phyloP scores from a whole-genome alignment of 169 alveolate species.

The Cryptosporidium tyzzeri region DNA sequence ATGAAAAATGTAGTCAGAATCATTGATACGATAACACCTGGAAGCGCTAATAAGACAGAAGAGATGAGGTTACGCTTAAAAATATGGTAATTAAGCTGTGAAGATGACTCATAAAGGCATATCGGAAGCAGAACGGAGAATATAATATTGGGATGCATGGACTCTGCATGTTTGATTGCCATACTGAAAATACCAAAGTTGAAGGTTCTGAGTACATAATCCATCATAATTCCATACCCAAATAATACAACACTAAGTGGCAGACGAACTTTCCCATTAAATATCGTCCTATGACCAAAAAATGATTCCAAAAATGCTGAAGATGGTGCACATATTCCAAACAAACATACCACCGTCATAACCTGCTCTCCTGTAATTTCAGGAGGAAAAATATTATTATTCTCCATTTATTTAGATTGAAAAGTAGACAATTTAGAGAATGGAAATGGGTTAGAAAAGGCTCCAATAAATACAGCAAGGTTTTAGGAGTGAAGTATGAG shows the following conservation, averaged over 20 bases:
- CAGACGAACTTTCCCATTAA: constrained; percentile 57
- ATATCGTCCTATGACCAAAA: constrained; percentile 55
- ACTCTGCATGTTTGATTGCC: constrained; percentile 65
- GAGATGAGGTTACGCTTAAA: constrained; percentile 54
- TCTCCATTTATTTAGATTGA: constrained; percentile 31
- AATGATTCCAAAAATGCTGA: constrained; percentile 71
- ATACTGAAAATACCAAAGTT: constrained; percentile 51
- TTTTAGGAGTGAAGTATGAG: neutral
- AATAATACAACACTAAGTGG: constrained; percentile 64
- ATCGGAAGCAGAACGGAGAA: constrained; percentile 72
- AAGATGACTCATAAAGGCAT: constrained; percentile 77
- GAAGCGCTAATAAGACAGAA: constrained; percentile 69
- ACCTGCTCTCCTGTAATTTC: constrained; percentile 71
- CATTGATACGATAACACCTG: constrained; percentile 75
- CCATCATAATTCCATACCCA: constrained; percentile 67
- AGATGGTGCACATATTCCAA: constrained; percentile 70
- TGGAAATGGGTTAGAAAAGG: neutral
- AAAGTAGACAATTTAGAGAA: neutral
- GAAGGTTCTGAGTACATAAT: constrained; percentile 45
- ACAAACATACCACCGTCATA: constrained; percentile 68
- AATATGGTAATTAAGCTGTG: constrained; percentile 72
- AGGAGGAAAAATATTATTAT: constrained; percentile 20
- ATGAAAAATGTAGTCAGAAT: constrained; percentile 77
- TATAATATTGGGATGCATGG: constrained; percentile 74
- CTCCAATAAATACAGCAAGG: neutral